A percentile compares a stretch with the other conserved stretches of the same genome.
phyloP scores from a whole-genome alignment of 345 rosid species.

The Lepidium africanum region DNA sequence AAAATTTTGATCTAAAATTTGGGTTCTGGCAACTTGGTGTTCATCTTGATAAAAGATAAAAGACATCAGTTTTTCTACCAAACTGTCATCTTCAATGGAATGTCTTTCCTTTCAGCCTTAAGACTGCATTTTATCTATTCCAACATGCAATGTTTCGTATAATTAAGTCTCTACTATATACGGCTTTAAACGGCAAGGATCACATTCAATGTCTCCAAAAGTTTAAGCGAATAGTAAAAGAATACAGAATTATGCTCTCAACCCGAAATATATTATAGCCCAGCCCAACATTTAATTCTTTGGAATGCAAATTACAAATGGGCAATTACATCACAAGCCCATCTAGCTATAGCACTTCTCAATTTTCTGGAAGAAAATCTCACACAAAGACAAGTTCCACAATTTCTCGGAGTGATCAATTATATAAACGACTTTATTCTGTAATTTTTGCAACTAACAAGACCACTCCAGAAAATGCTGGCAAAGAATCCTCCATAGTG shows the following conservation, averaged over 20 bases:
- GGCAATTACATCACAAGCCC: not conserved
- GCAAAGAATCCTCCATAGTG: not conserved
- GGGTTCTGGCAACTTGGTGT: not conserved
- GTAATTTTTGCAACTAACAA: not conserved
- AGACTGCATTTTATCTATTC: not conserved
- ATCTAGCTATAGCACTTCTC: not conserved
- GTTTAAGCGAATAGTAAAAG: fast-evolving
- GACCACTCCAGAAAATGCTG: not conserved
- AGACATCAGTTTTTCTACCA: not conserved
- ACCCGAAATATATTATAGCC: not conserved
- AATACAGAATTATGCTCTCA: not conserved
- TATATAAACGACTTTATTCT: not conserved
- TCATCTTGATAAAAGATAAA: not conserved
- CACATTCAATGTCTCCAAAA: not conserved
- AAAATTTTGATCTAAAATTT: not conserved
- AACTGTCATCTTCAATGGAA: not conserved
- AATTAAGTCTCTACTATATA: not conserved
- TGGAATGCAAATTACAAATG: not conserved
- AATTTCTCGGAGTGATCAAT: not conserved
- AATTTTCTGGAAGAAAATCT: not conserved
- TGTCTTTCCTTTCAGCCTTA: not conserved
- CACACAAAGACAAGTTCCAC: not conserved
- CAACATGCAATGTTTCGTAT: not conserved
- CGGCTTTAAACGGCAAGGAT: fast-evolving
- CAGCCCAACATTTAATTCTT: not conserved